Evolutionary conservation across 2,329 filamentous ascomycete species (phyloP).

Genomic region (Aspergillus sp.): DNA sequence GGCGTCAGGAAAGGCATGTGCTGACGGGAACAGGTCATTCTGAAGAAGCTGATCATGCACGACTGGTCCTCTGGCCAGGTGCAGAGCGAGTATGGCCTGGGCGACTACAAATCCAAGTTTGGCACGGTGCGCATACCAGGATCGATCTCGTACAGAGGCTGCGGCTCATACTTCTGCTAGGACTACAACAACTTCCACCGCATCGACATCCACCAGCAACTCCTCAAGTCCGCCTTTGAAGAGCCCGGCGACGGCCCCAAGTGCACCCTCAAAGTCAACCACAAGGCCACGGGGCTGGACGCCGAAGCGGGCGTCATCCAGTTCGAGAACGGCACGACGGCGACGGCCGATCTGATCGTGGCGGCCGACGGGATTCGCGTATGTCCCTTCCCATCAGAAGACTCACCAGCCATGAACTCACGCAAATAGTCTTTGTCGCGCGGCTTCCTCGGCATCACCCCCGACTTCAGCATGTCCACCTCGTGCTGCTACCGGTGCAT

Average conservation of each 20-base stretch:
- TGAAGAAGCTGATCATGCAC: conserved; percentile 31
- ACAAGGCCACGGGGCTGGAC: conserved; percentile 18
- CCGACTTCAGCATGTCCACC: conserved; percentile 33
- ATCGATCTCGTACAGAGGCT: no score
- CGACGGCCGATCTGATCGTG: conserved; percentile 21
- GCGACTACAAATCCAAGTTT: conserved; percentile 24
- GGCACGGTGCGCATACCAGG: not conserved
- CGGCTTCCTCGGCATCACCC: conserved; percentile 27
- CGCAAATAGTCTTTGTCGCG: conserved; percentile 20
- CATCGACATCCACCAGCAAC: conserved; percentile 25
- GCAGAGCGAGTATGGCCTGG: conserved; percentile 24
- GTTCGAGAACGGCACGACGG: conserved; percentile 20
- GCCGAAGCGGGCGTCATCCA: conserved; percentile 17
- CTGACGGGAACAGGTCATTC: conserved; percentile 20
- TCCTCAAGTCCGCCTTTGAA: conserved; percentile 24
- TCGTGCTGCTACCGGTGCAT: conserved; percentile 37
- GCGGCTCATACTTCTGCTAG: conserved; percentile 12
- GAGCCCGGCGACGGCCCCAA: conserved; percentile 16
- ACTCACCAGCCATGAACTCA: no score
- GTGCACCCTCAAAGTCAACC: conserved; percentile 19
- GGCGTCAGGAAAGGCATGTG: not conserved
- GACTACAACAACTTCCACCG: conserved; percentile 29
- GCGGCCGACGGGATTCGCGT: conserved; percentile 27
- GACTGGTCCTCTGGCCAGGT: conserved; percentile 26
- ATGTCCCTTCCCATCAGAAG: conserved; percentile 6